Conservation (phyloP, 1,139 yeast genomes). For the Yamadazyma triangularis region DNA sequence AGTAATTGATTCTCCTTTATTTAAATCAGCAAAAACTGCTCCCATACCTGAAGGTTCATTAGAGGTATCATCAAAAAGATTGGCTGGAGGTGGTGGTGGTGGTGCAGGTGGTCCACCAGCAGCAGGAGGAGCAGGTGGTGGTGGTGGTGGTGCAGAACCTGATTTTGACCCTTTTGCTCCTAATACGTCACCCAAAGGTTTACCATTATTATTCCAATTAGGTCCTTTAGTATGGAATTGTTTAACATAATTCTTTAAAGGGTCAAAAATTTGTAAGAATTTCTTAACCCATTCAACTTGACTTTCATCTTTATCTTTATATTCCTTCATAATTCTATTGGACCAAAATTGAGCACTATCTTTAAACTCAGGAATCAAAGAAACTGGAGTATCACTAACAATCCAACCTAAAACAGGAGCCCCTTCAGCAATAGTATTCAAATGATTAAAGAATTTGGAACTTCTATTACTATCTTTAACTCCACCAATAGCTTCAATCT, state of each 20-base stretch:
- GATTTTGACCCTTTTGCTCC: too few species aligned
- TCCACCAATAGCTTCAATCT: slow-evolving; percentile 52
- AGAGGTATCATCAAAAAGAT: slow-evolving; percentile 40
- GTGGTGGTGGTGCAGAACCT: slow-evolving; percentile 14
- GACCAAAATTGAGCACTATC: slow-evolving; percentile 95
- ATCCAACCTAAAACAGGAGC: slow-evolving; percentile 92
- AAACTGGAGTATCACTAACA: slow-evolving; percentile 64
- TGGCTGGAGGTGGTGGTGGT: slow-evolving; percentile 78
- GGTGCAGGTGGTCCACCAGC: slow-evolving; percentile 29
- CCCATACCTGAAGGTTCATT: slow-evolving; percentile 31
- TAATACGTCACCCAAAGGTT: slow-evolving; percentile 38
- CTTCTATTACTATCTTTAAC: slow-evolving; percentile 74
- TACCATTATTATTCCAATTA: slow-evolving; percentile 60
- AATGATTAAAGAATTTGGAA: slow-evolving; percentile 60
- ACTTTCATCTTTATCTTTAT: slow-evolving; percentile 59
- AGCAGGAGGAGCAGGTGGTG: slow-evolving; percentile 21
- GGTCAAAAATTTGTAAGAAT: slow-evolving; percentile 61
- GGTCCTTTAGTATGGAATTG: slow-evolving; percentile 79
- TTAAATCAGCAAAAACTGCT: slow-evolving; percentile 91
- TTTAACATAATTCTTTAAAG: slow-evolving; percentile 67
- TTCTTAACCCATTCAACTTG: slow-evolving; percentile 80
- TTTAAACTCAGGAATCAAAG: slow-evolving; percentile 74
- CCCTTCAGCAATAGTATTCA: slow-evolving; percentile 85
- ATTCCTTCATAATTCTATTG: slow-evolving; percentile 82
- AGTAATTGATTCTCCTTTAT: slow-evolving; percentile 80